Evolutionary conservation across 2,329 filamentous ascomycete species (phyloP), one percentile per base, ranked within the genome.

Genomic region (Talaromyces marneffei): DNA sequence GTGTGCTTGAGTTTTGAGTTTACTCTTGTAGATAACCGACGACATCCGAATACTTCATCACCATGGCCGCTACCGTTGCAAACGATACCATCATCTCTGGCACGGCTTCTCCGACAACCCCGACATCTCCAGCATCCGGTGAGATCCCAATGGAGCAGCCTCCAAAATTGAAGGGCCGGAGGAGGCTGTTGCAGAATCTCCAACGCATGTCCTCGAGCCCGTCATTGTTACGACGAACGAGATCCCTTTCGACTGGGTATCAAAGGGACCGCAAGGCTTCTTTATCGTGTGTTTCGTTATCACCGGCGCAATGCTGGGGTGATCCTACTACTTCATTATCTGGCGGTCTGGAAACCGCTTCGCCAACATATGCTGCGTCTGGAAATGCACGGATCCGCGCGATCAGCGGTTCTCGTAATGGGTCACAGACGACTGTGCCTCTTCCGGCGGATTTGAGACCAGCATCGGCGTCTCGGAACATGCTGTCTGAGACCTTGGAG

Each of bases 131-230:
- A n/a, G 40, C 46, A 35, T 62, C 66, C 33, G 75, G 71, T 4
- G 69, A 74, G 63, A 74, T 75, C 14, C 72, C 76, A 3, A 63
- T 74, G 55, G 77, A 77, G 31, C 74, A 73, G 40, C 76, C 75
- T 2, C 79, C 78, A 27, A 91, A 88, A 74, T 79, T 84, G 61
- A 91, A 87, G 72, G 83, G 85, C 58, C 85, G 89, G 52, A 85
- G 87, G 68, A 85, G 87, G 62, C 75, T 96, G 35, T 79, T 95
- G 18, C 86, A 87, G 65, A 85, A 87, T 33, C 82, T 96, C 54
- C 88, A 93, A 64, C 87, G 90, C 62, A 93, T 95, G 70, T 87
- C 90, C 10, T 96, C 91, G 0, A 91, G 88, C 6, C 87, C 89
- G 0, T 90, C 89, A 16, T 77, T 96, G 56, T 80, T 83, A 42